Percentiles rank a stretch among this genome's conserved stretches.
Evolutionary conservation across 768 basidiomycete genomes (phyloP).

Genomic region (Xerocomellus intermedius): DNA sequence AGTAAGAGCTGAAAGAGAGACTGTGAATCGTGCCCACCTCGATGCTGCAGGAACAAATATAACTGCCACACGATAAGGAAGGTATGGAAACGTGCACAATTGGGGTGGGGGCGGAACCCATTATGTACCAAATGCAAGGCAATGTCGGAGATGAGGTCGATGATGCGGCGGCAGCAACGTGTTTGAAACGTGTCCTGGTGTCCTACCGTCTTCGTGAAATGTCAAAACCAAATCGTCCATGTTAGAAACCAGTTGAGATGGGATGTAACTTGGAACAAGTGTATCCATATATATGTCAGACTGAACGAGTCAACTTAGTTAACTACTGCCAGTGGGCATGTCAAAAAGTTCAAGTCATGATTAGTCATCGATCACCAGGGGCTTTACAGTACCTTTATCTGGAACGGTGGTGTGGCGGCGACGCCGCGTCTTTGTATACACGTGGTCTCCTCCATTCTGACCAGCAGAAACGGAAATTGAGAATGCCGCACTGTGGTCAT

Average conservation of each 20-base stretch:
- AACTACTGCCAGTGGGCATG: background rate
- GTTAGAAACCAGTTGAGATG: background rate
- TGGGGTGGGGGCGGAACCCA: background rate
- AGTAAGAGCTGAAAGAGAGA: conserved; percentile 15
- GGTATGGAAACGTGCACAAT: conserved; percentile 9
- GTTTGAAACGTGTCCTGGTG: conserved; percentile 13
- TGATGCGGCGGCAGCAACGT: conserved; percentile 19
- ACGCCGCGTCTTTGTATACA: background rate
- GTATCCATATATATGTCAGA: conserved; percentile 6
- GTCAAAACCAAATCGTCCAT: background rate
- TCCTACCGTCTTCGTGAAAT: background rate
- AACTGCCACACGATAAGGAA: conserved; percentile 9
- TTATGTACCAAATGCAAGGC: conserved; percentile 13
- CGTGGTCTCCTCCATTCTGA: background rate
- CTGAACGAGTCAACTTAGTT: background rate
- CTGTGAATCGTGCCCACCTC: conserved; percentile 14
- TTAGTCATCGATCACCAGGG: background rate
- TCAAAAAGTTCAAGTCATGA: background rate
- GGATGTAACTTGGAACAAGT: background rate
- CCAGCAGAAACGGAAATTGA: background rate
- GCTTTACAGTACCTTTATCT: too few relatives aligned
- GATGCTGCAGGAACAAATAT: conserved; percentile 10
- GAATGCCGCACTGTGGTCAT: background rate
- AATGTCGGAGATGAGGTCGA: conserved; percentile 25
- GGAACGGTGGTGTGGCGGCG: background rate